Base-by-base conservation (phyloP, 371 early-diverging fungal species). In the Apophysomyces variabilis region DNA sequence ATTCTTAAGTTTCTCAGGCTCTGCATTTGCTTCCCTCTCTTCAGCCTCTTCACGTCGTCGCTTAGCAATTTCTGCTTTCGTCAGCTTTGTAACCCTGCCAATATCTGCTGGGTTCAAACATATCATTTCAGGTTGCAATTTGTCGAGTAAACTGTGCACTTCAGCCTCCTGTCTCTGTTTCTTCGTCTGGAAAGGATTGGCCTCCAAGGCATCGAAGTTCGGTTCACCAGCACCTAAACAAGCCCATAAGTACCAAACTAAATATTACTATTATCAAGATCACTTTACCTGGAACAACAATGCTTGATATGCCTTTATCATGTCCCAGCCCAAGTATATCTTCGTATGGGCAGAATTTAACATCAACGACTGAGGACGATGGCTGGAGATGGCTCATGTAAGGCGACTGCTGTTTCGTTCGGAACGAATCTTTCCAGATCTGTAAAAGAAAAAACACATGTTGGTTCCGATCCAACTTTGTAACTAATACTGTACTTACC, bases 291-390 rank as follows among this genome's bases (percentile, higher is more conserved):
- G 99, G 99, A 32, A 99, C 85, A 32, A 98, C 85, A 37, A 99
- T 74, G 66, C 89, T 92, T 16, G 89, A 82, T 16, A 99, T 76
- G 13, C 99, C 99, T 32, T 84, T 75, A 35, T 76, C 69, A 78
- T 96, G 95, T n/a, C 97, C 98, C 61, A 93, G 71, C 9, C 95
- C 96, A 13, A 99, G 88, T 11, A 98, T 93, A 89, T 99, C 99
- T 76, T 99, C 99, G 87, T 87, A 98, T 13, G 99, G 99, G 57
- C 92, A 94, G 79, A 99, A 99, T 38, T 73, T 62, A 7, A 97
- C 57, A 61, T 86, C 83, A 14, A 75, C 65, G 8, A 96, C 77
- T 2, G 77, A 47, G 0, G 82, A 80, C 5, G 86, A 77, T 12
- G 89, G 85, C 58, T 87, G 76, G 18, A 92, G 70, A 76, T 97